These are phyloP conservation scores for Daldinia vernicosa DNA, from an alignment of 495 filamentous ascomycete genomes.

Conservation along the genomic window DNA sequence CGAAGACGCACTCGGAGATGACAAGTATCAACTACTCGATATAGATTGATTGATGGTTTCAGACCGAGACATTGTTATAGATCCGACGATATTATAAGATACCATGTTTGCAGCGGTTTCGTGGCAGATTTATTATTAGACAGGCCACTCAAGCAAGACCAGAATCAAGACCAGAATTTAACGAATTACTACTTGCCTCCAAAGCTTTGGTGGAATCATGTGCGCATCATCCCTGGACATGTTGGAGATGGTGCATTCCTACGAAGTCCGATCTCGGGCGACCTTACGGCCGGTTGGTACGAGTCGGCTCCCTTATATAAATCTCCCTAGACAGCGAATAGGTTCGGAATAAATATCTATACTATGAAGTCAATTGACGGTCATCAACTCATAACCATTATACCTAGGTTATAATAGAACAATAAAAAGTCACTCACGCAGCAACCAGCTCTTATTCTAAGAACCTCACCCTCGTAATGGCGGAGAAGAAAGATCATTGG, in stretches of 20 bases:
- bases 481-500: constrained; percentile 64
- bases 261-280: constrained; percentile 39
- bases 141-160: not conserved
- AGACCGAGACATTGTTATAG: not conserved
- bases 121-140: not conserved
- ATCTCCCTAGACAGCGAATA: not conserved
- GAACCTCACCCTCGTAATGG: constrained; percentile 33
- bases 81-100: constrained; percentile 6
- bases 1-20: constrained; percentile 73
- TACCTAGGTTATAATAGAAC: not conserved
- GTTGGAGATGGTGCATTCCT: constrained; percentile 46
- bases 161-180: constrained; percentile 3
- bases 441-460: not conserved
- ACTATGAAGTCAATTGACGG: not conserved
- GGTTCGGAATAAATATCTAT: not conserved
- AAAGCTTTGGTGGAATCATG: not conserved
- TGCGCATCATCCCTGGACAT: not conserved
- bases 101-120: not conserved
- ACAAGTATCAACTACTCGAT: constrained; percentile 73
- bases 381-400: not conserved
- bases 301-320: constrained; percentile 15
- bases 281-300: not conserved
- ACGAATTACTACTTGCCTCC: not conserved
- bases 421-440: not conserved
- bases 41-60: constrained; percentile 45